Evolutionary conservation across 805 yeast genomes (phyloP), one percentile per base, ranked within the genome.

Genomic region (Cyberlindnera veronae): DNA sequence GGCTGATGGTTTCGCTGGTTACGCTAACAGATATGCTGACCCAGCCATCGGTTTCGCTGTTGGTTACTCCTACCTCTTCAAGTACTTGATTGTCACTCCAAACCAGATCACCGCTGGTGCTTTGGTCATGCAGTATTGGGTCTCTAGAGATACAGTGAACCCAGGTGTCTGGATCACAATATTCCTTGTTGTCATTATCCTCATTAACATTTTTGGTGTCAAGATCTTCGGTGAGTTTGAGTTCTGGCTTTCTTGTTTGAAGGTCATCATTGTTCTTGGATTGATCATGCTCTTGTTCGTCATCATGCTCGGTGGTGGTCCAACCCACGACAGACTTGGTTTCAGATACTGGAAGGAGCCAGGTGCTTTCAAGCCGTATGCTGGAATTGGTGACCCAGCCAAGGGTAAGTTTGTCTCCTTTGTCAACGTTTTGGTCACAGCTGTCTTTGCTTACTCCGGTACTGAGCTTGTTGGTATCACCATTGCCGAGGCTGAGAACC

Each of bases 281-380:
- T 18, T 46, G 16, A 46, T 46, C 20, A 3, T 46, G 85, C 44
- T 82, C 37, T 66, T 83, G 38, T 71, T 83, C 48, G 64, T 80
- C 42, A 74, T 84, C 45, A 81, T 83, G 64, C 66, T 79, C 41
- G 95, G 95, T 44, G 95, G 93, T 39, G 85, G 80, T 21, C 90
- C 91, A 48, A 69, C 71, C 31, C 81, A 80, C 53, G 88, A 83
- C 51, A 72, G 91, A 61, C 62, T 76, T 24, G 91, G 90, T 2
- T 84, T 81, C 65, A 71, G 84, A 53, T 83, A 68, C 57, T 83
- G 87, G 86, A 60, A 69, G 32, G 55, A 76, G 45, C 88, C 89
- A 0, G 90, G 89, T 46, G 82, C 87, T 0, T 82, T 71, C 51
- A 67, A 55, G 34, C 62, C 66, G 44, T 66, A 56, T 57, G 63